Conservation (phyloP, 164 flowering plant species). For the Piper longum region DNA sequence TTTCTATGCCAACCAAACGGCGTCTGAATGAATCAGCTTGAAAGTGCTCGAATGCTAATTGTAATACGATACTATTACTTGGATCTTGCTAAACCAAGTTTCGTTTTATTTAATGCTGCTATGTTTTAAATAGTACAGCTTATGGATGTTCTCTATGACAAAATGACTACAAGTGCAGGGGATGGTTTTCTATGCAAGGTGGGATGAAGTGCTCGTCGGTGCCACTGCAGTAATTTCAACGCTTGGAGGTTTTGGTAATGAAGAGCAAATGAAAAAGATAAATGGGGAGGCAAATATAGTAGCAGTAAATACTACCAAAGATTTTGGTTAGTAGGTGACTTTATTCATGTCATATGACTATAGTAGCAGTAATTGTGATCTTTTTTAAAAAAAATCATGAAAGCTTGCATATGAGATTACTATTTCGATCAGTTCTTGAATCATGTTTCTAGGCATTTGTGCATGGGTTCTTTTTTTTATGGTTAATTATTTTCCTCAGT, state of each 20-base stretch:
- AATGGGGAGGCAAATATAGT: slow-evolving; percentile 89
- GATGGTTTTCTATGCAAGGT: slow-evolving; percentile 89
- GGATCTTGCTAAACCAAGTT: too few species aligned
- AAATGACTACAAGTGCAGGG: slow-evolving; percentile 30
- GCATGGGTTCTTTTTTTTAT: too few species aligned
- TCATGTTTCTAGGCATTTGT: too few species aligned
- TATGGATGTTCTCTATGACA: not conserved
- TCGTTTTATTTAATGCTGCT: too few species aligned
- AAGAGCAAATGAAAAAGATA: slow-evolving; percentile 86
- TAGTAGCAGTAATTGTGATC: not conserved
- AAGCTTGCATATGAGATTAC: too few species aligned
- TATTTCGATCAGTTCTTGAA: too few species aligned
- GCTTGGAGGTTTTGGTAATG: slow-evolving; percentile 92
- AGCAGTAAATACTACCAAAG: slow-evolving; percentile 85
- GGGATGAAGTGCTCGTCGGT: slow-evolving; percentile 90
- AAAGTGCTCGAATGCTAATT: too few species aligned
- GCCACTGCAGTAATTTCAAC: slow-evolving; percentile 97
- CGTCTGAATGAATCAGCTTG: too few species aligned
- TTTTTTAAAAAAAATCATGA: too few species aligned
- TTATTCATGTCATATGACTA: not conserved
- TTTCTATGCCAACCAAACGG: too few species aligned
- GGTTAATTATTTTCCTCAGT: too few species aligned
- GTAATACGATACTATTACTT: too few species aligned
- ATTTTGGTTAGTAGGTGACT: slow-evolving; percentile 36
- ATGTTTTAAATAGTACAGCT: not conserved